phyloP scores from a whole-genome alignment of 768 basidiomycete genomes.

The Lactarius sp. region DNA sequence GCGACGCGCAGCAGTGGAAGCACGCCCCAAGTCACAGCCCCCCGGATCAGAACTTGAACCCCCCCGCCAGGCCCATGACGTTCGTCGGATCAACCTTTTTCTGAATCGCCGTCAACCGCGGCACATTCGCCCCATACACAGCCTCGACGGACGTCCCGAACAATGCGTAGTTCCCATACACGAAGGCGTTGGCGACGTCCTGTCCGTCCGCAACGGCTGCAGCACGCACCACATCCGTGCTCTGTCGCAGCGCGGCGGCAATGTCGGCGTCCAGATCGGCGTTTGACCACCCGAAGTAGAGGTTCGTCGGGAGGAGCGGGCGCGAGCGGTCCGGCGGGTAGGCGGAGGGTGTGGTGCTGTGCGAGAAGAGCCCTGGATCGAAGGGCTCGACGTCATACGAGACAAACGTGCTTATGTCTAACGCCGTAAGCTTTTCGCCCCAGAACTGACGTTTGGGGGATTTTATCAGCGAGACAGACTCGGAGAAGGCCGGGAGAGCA shows the following conservation, averaged over 20 bases:
- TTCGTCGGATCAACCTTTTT: conserved; percentile 18
- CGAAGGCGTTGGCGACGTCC: conserved; percentile 6
- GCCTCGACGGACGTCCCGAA: conserved; percentile 15
- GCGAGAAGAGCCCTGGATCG: conserved; percentile 6
- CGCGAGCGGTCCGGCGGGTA: conserved; percentile 26
- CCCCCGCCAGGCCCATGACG: conserved; percentile 27
- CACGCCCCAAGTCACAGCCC: too few relatives aligned
- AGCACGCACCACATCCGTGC: conserved; percentile 1
- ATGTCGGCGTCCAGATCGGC: not conserved
- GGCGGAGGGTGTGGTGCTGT: conserved; percentile 13
- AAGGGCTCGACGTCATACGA: conserved; percentile 23
- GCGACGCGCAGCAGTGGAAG: too few relatives aligned
- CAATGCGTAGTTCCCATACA: conserved; percentile 27
- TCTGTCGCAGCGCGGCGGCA: not conserved
- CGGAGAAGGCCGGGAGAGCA: too few relatives aligned
- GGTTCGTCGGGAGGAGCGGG: conserved; percentile 18
- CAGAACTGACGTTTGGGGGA: not conserved
- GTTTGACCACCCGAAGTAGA: conserved; percentile 22
- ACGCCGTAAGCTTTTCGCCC: not conserved
- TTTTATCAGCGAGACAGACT: not conserved
- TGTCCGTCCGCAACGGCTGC: conserved; percentile 23
- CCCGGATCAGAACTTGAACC: conserved; percentile 25
- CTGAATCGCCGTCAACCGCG: conserved; percentile 15
- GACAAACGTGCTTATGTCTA: not conserved
- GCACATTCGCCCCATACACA: conserved; percentile 24